A percentile compares a stretch with the other conserved stretches of the same genome.
These are phyloP conservation scores for Tinospora cordifolia DNA, from an alignment of 164 flowering plant species.

Conservation along the genomic window DNA sequence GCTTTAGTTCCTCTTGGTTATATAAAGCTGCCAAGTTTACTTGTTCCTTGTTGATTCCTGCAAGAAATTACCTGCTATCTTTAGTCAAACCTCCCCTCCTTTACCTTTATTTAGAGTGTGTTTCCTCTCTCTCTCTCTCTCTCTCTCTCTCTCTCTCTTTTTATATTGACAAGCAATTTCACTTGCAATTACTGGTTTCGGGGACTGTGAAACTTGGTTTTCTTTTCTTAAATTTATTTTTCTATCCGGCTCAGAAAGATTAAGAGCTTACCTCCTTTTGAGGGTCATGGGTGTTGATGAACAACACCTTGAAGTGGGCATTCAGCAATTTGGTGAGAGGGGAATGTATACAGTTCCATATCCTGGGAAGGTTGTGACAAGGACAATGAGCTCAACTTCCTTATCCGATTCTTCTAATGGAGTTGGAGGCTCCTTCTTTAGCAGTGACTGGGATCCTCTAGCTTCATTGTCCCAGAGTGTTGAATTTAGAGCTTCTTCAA, in stretches of 20 bases:
- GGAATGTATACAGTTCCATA: constrained; percentile 23
- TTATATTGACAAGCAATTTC: constrained; percentile 13
- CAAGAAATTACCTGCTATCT: constrained; percentile 50
- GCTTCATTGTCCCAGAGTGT: constrained; percentile 42
- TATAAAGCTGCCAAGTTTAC: constrained; percentile 72
- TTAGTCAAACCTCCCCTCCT: constrained; percentile 55
- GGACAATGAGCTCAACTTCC: constrained; percentile 35
- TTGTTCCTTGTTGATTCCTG: constrained; percentile 84
- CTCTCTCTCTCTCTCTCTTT: constrained; percentile 14
- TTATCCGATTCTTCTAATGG: constrained; percentile 36
- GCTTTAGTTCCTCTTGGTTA: constrained; percentile 38
- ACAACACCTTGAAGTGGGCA: constrained; percentile 39
- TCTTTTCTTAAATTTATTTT: background rate
- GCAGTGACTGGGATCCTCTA: constrained; percentile 72
- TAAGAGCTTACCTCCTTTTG: constrained; percentile 9
- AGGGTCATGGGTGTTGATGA: constrained; percentile 40
- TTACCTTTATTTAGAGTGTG: constrained; percentile 28
- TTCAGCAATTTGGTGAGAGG: constrained; percentile 34
- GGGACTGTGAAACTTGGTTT: constrained; percentile 17
- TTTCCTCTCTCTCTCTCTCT: constrained; percentile 20
- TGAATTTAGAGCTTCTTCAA: constrained; percentile 40
- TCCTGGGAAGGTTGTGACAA: constrained; percentile 29
- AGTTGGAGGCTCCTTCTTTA: constrained; percentile 33
- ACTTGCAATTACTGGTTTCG: constrained; percentile 15
- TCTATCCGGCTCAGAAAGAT: background rate